These are phyloP conservation scores for Harrya chromipes DNA, from an alignment of 768 basidiomycete species.

Conservation along the genomic window DNA sequence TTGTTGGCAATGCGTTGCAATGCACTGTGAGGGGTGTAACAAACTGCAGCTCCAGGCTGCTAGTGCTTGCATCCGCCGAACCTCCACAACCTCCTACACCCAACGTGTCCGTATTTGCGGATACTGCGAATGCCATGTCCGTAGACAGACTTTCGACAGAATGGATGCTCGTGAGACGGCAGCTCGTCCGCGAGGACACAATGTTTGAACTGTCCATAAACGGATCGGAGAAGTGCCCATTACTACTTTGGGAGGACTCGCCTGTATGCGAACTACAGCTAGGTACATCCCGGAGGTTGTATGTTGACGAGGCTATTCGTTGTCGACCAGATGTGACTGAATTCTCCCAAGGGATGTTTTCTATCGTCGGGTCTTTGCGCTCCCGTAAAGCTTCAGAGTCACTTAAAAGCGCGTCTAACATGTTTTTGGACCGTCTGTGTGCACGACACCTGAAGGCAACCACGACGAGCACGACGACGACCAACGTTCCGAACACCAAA, in stretches of 20 bases:
- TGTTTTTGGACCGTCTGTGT: not conserved
- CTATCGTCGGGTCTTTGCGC: not conserved
- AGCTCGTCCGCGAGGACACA: slow-evolving; percentile 13
- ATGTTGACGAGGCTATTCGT: not conserved
- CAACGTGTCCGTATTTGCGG: not conserved
- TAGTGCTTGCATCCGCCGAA: slow-evolving; percentile 6
- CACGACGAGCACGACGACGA: slow-evolving; percentile 5
- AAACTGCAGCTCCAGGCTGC: slow-evolving; percentile 22
- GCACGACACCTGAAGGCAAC: slow-evolving; percentile 3
- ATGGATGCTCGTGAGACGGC: not conserved
- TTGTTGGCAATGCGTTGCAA: not conserved
- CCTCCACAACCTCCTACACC: not conserved
- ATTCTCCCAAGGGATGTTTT: not conserved
- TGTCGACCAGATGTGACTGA: not conserved
- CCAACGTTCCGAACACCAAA: slow-evolving; percentile 4
- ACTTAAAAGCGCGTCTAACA: not conserved
- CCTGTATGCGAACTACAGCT: not conserved
- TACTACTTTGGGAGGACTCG: slow-evolving; percentile 10
- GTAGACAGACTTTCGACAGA: slow-evolving; percentile 13
- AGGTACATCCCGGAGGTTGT: not conserved
- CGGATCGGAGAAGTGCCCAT: slow-evolving; percentile 11
- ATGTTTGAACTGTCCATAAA: slow-evolving; percentile 12
- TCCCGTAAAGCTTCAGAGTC: not conserved
- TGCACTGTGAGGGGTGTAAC: slow-evolving; percentile 4
- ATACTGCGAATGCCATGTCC: not conserved